Percentiles rank a stretch among this genome's conserved stretches.
Conservation (phyloP, 768 basidiomycete species). For the Pleurotus ostreatus region DNA sequence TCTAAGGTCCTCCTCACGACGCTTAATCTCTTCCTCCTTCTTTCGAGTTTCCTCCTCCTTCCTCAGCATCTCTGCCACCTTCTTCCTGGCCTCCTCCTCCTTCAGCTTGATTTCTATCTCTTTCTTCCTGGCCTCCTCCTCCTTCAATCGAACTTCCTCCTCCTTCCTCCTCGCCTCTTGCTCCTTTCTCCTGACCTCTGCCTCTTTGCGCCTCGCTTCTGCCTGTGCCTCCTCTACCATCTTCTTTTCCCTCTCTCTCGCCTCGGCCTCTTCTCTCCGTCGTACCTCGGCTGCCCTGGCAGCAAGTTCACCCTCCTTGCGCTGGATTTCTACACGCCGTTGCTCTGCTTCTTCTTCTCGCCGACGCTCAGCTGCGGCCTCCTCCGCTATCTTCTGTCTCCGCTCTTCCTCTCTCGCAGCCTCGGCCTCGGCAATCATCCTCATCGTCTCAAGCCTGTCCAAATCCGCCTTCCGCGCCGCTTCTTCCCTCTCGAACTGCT, state of each 20-base stretch:
- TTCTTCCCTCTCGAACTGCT: neutral
- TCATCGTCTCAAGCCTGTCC: slow-evolving; percentile 14
- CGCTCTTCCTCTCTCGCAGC: slow-evolving; percentile 11
- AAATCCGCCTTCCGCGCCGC: slow-evolving; percentile 10
- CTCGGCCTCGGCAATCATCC: slow-evolving; percentile 13
- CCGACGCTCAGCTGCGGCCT: slow-evolving; percentile 16
- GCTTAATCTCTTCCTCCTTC: slow-evolving; percentile 22
- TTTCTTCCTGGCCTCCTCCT: slow-evolving; percentile 22
- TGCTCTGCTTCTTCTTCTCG: slow-evolving; percentile 14
- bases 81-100: slow-evolving; percentile 16
- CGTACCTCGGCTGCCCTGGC: neutral
- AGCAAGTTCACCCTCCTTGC: slow-evolving; percentile 1
- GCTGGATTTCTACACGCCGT: neutral
- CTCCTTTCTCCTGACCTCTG: slow-evolving; percentile 17
- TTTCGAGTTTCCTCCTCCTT: slow-evolving; percentile 23
- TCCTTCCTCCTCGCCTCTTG: slow-evolving; percentile 21
- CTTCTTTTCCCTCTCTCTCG: neutral
- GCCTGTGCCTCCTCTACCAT: neutral
- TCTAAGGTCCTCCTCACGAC: slow-evolving; percentile 24
- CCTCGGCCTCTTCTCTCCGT: slow-evolving; percentile 1
- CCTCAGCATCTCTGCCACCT: slow-evolving; percentile 19
- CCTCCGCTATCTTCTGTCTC: slow-evolving; percentile 6
- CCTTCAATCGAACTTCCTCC: slow-evolving; percentile 21
- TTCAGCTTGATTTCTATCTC: slow-evolving; percentile 21
- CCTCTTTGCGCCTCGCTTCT: slow-evolving; percentile 15